Evolutionary conservation across 768 basidiomycete genomes (phyloP).

Genomic region (Suillus clintonianus): DNA sequence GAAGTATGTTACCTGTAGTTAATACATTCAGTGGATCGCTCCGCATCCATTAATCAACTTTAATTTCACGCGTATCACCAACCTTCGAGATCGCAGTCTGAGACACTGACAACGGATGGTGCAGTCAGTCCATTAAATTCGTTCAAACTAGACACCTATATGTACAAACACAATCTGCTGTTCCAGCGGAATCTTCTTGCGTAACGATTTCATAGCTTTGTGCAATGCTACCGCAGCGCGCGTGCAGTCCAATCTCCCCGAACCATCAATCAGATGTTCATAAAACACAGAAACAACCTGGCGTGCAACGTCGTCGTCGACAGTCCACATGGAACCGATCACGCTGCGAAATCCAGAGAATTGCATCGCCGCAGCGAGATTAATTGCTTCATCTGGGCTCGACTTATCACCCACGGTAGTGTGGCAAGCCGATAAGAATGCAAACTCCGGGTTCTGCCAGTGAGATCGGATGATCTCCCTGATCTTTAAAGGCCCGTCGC

Average conservation of each 20-base stretch:
- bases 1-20: too few species aligned
- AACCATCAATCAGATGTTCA: background rate
- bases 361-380: conserved; percentile 24
- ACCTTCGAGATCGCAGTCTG: too few species aligned
- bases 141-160: conserved; percentile 4
- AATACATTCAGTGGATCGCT: too few species aligned
- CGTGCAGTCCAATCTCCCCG: background rate
- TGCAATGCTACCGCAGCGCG: conserved; percentile 1
- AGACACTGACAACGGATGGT: too few species aligned
- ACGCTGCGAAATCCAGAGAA: conserved; percentile 20
- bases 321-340: conserved; percentile 24
- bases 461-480: conserved; percentile 14
- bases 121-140: too few species aligned
- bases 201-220: background rate
- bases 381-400: conserved; percentile 19
- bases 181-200: conserved; percentile 1
- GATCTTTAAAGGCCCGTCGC: conserved; percentile 8
- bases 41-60: too few species aligned
- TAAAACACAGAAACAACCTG: conserved; percentile 1
- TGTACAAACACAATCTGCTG: conserved; percentile 6
- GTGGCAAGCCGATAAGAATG: conserved; percentile 25
- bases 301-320: conserved; percentile 14
- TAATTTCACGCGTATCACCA: too few species aligned
- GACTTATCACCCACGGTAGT: conserved; percentile 19
- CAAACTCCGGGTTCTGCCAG: conserved; percentile 11